Evolutionary conservation across 805 yeast genomes (phyloP).

Genomic region (Starmerella etchellsii): DNA sequence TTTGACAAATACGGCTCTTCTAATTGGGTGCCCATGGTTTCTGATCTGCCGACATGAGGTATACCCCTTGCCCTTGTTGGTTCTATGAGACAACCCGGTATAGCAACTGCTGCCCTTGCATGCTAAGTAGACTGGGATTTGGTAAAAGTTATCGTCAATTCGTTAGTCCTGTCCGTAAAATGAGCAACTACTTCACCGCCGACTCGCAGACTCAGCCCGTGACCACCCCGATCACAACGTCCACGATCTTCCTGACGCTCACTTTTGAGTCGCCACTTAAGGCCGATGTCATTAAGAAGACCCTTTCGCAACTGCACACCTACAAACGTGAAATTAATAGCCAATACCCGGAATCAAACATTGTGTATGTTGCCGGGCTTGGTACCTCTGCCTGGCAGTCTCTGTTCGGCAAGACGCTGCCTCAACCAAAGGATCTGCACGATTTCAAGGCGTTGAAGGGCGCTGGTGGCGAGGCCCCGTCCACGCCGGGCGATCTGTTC

Average conservation of each 20-base stretch:
- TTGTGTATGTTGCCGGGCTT: conserved; percentile 13
- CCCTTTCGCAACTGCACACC: conserved; percentile 4
- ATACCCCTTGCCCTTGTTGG: too few species aligned
- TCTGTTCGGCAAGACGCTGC: conserved; percentile 5
- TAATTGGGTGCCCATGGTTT: too few species aligned
- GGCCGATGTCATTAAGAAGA: conserved; percentile 2
- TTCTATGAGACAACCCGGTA: too few species aligned
- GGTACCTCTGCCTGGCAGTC: conserved; percentile 17
- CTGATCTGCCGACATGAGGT: too few species aligned
- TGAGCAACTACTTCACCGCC: background rate
- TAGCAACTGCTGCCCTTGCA: too few species aligned
- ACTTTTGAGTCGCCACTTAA: conserved; percentile 1
- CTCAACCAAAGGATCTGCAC: conserved; percentile 19
- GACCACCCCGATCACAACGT: conserved; percentile 5
- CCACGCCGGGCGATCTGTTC: conserved; percentile 21
- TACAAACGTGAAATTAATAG: conserved; percentile 1
- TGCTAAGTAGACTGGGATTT: too few species aligned
- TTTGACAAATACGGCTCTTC: too few species aligned
- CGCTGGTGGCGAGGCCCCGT: conserved; percentile 14
- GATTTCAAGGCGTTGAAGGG: conserved; percentile 19
- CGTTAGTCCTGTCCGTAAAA: too few species aligned
- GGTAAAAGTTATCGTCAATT: too few species aligned
- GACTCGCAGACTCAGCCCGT: conserved; percentile 7
- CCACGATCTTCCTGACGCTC: conserved; percentile 10
- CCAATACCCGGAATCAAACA: background rate